Conservation (phyloP, 345 rosid species). For the Syzygium grande region DNA sequence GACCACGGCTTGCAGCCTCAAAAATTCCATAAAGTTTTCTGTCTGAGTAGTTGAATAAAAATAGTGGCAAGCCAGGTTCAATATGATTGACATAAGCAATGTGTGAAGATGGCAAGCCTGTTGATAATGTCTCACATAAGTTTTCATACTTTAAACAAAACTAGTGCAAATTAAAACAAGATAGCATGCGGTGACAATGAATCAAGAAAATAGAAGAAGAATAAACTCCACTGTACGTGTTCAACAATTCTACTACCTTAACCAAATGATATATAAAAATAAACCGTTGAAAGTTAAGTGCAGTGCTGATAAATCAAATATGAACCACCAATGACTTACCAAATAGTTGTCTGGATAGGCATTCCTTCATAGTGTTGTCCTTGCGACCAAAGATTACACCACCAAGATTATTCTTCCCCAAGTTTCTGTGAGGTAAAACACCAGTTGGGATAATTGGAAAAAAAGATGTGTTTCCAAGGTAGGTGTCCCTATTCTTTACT, state of each 20-base stretch:
- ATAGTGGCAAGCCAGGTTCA: conserved; percentile 54
- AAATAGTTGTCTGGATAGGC: conserved; percentile 50
- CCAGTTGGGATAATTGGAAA: background rate
- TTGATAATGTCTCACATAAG: conserved; percentile 1
- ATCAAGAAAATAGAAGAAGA: background rate
- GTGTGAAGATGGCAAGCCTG: conserved; percentile 68
- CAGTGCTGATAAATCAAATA: background rate
- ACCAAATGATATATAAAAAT: background rate
- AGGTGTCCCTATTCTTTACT: conserved; percentile 13
- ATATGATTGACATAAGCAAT: conserved; percentile 49
- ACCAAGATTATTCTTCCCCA: conserved; percentile 46
- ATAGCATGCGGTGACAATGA: background rate
- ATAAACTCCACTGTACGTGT: background rate
- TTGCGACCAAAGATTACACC: conserved; percentile 76
- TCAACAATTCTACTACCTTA: background rate
- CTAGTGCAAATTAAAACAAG: background rate
- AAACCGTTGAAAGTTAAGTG: background rate
- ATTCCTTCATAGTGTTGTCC: conserved; percentile 43
- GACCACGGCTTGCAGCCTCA: conserved; percentile 70
- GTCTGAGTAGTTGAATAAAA: conserved; percentile 76
- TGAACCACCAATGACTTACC: conserved; percentile 32
- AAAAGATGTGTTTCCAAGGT: background rate
- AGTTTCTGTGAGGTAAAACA: conserved; percentile 21
- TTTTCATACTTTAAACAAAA: background rate
- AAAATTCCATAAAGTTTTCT: conserved; percentile 70